Base-by-base conservation (phyloP, 805 yeast species). In the Yamadazyma endophytica region DNA sequence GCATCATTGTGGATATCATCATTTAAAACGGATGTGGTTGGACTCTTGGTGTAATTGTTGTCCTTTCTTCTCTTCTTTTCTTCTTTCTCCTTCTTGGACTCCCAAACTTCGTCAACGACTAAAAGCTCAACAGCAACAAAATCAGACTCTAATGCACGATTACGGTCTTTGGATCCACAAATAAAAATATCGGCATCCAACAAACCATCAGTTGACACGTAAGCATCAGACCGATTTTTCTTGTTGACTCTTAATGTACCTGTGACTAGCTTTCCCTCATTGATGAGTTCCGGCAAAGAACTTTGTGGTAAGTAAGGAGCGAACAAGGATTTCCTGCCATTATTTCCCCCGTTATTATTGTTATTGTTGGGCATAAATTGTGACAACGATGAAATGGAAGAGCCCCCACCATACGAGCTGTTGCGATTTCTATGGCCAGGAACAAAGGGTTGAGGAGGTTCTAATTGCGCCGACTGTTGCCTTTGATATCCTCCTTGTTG, bases 61-160 rank as follows among this genome's bases (percentile, higher is more conserved):
- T 79, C 85, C 44, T 88, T 82, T 57, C 97, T 77, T 62, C 95
- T 78, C 62, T 92, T 92, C 61, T 92, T 92, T 49, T 92, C 97
- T 54, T 92, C 98, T 54, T 92, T 92, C 58, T 92, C 98, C 51
- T 87, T 81, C 57, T 90, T 92, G 15, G 95, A 82, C 19, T 78
- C 87, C 98, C 98, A 92, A 19, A 92, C 98, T 52, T 92, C 98
- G 57, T 92, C 97, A 23, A 92, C 98, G 14, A 84, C 85, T 35
- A 92, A 73, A 41, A 92, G 71, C 57, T 92, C 98, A 14, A 92
- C 89, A 0, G 98, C 98, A 23, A 92, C 98, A 31, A 87, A 64
- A 56, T 92, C 98, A 35, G 97, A 96, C 59, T 92, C 98, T 33
- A 92, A 66, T 2, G 98, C 97, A 55, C 98, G 79, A 59, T 92